Evolutionary conservation across 305 asterid genomes (phyloP), one percentile per base, ranked within the genome.

Genomic region (Fraxinus angustifolia): DNA sequence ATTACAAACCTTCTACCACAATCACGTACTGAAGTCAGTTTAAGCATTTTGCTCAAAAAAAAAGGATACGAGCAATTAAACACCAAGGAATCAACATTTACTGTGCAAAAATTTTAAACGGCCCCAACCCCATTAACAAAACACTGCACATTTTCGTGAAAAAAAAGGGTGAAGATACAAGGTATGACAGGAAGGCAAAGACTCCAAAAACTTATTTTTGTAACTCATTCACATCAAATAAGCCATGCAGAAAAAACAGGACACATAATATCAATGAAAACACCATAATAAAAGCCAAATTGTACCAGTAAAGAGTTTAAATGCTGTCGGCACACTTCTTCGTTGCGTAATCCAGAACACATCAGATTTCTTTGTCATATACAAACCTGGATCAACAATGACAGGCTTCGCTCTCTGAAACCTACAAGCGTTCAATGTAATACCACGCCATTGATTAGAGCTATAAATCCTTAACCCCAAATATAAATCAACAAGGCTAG

Each of bases 261-360:
- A 78, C 48, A 65, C 67, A 48, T 28, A 71, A 40, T 70, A 65
- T 12, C 58, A 87, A 81, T 62, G 19, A 83, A 82, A 80, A 65
- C 38, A 58, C 73, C 70, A 78, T 50, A 79, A 78, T 78, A 83
- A 80, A 81, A 48, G 73, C 8, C 73, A 45, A 88, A 79, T 78
- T 90, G 83, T 79, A 94, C 99, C 99, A 87, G 99, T 96, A 81
- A 92, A 96, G 77, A 96, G 97, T 78, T 93, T 96, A 87, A 93
- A 96, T 65, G 99, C 98, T 34, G 99, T 96, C 2, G 99, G 98
- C 78, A 96, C 99, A 83, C 99, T 96, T 89, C 99, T 90, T 81
- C 98, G 84, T 84, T 96, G 99, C 1, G 98, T 94, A 84, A 96
- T 94, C 99, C 99, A 96, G 87, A 94, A 96, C 83, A 96, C 99